Evolutionary conservation across 139 green algal genomes (phyloP).

Genomic region (Chlamydomonas sphaeroides): DNA sequence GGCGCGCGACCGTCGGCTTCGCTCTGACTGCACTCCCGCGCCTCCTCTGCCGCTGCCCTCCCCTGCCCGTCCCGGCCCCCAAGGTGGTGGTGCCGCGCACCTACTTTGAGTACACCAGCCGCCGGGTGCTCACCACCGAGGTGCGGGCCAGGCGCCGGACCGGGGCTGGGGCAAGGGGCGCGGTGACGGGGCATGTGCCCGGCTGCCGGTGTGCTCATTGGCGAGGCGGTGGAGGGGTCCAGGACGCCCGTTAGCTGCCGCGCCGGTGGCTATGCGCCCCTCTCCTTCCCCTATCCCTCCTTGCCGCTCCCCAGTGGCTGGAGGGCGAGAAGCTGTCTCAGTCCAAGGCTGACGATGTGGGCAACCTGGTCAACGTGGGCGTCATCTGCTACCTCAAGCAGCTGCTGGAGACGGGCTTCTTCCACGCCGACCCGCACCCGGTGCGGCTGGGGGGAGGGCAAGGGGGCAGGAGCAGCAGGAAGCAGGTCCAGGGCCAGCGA

Average conservation of each 20-base stretch:
- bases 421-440: conserved; percentile 62
- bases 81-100: conserved; percentile 95
- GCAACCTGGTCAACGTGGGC: conserved; percentile 93
- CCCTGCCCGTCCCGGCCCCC: background rate
- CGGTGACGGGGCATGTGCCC: background rate
- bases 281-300: background rate
- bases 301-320: conserved; percentile 71
- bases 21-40: too few species aligned
- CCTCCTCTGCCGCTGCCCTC: too few species aligned
- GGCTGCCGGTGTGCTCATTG: too few species aligned
- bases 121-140: conserved; percentile 80
- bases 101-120: conserved; percentile 81
- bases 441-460: background rate
- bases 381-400: conserved; percentile 99
- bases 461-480: too few species aligned
- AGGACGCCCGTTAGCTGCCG: too few species aligned
- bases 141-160: background rate
- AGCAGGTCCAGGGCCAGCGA: too few species aligned
- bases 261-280: too few species aligned
- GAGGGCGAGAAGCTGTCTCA: conserved; percentile 89
- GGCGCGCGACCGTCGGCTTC: too few species aligned
- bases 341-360: conserved; percentile 89
- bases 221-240: too few species aligned
- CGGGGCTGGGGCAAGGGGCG: too few species aligned
- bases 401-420: conserved; percentile 91